A percentile compares a stretch with the other conserved stretches of the same genome.
These are phyloP conservation scores for Beauveria australis DNA, from an alignment of 2,329 filamentous ascomycete species.

Conservation along the genomic window DNA sequence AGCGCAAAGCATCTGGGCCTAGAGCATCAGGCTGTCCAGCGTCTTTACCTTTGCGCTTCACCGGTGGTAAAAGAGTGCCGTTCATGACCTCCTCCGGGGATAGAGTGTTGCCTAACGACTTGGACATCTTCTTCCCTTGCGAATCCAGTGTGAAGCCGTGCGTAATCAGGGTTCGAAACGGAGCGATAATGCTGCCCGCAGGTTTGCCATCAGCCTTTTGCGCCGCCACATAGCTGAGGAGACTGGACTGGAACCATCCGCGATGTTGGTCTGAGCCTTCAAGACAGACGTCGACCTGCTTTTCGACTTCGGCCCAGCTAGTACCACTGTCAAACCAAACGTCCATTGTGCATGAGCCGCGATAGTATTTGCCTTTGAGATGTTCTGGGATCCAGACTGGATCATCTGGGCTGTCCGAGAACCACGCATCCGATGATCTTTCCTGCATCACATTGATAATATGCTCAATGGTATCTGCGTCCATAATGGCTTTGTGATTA, in stretches of 20 bases:
- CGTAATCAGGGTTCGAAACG: slow-evolving; percentile 84
- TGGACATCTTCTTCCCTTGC: slow-evolving; percentile 96
- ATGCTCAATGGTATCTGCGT: slow-evolving; percentile 69
- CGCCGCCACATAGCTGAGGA: slow-evolving; percentile 74
- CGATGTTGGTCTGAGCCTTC: slow-evolving; percentile 95
- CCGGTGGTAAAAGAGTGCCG: slow-evolving; percentile 64
- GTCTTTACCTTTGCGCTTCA: slow-evolving; percentile 52
- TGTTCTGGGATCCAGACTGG: slow-evolving; percentile 65
- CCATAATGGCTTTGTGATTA: slow-evolving; percentile 68
- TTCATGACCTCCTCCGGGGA: slow-evolving; percentile 76
- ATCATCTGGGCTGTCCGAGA: slow-evolving; percentile 72
- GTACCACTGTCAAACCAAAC: slow-evolving; percentile 99
- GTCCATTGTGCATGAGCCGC: slow-evolving; percentile 94
- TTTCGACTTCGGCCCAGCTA: slow-evolving; percentile 63
- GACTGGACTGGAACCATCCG: slow-evolving; percentile 96
- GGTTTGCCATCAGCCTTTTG: slow-evolving; percentile 31
- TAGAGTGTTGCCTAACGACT: slow-evolving; percentile 86
- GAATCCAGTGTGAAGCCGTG: slow-evolving; percentile 92
- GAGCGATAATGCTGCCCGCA: slow-evolving; percentile 36
- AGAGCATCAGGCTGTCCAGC: slow-evolving; percentile 53
- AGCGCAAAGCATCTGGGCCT: slow-evolving; percentile 75
- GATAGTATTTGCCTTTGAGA: slow-evolving; percentile 51
- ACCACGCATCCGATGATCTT: slow-evolving; percentile 88
- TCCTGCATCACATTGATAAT: slow-evolving; percentile 71
- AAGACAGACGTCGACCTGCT: slow-evolving; percentile 74